A percentile compares a stretch with the other conserved stretches of the same genome.
Conservation (phyloP, 2,329 filamentous ascomycete genomes). For the Verticillium tricorpus region DNA sequence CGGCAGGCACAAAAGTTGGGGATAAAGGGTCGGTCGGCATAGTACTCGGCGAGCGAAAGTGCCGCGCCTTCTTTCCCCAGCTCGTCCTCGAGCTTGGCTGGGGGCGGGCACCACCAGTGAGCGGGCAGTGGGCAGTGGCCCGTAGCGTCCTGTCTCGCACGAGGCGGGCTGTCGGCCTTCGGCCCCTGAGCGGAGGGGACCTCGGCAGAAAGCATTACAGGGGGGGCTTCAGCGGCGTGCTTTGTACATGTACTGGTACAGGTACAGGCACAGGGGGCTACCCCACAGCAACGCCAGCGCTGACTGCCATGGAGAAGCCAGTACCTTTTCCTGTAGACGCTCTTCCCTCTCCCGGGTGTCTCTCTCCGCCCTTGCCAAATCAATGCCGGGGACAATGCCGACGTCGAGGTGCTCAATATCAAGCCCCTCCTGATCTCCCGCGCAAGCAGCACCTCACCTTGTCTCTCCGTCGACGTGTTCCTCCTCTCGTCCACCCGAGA, state of each 20-base stretch:
- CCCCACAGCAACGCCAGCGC: not conserved
- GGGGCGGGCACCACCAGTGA: too few relatives aligned
- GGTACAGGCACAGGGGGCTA: not conserved
- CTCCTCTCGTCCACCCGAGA: not conserved
- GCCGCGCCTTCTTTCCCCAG: not conserved
- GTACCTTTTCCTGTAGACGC: not conserved
- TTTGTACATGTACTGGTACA: not conserved
- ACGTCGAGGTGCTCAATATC: not conserved
- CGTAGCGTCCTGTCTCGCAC: not conserved
- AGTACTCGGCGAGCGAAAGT: not conserved
- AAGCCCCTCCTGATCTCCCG: not conserved
- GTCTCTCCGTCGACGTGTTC: not conserved
- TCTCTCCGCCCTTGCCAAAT: not conserved
- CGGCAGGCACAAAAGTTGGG: not conserved
- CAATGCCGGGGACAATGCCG: not conserved
- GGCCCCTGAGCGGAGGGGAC: not conserved
- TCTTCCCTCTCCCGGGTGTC: not conserved
- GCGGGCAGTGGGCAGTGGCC: too few relatives aligned
- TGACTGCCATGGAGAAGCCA: not conserved
- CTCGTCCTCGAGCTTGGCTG: not conserved
- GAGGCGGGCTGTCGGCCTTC: not conserved
- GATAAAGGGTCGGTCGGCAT: not conserved
- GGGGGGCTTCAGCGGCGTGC: not conserved
- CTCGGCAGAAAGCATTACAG: not conserved
- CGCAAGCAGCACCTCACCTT: not conserved